Base-by-base conservation (phyloP, 2,329 filamentous ascomycete species). In the Penicillium janthinellum region DNA sequence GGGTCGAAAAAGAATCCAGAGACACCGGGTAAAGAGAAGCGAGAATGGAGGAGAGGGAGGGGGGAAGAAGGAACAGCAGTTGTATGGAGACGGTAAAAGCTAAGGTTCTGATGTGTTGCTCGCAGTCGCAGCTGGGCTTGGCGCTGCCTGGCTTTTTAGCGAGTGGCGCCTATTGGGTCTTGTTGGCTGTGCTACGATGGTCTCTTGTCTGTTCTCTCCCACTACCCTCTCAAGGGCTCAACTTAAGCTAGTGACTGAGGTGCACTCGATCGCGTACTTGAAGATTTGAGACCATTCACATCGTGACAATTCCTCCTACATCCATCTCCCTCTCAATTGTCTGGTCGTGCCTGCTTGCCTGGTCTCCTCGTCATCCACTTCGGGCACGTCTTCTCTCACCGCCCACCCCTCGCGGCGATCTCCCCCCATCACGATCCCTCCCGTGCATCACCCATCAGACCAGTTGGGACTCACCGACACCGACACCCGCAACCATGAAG, bases 401-500 rank as follows among this genome's bases (percentile, higher is more conserved):
- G 66, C 66, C 66, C 57, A 68, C 66, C 67, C 64, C 66, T 64
- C 59, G 65, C 62, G 59, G 63, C 57, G 64, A 63, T 63, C 64
- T 57, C 61, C 58, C 47, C 34, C 34, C 28, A 31, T 54, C n/a
- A 52, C 34, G 51, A 48, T 5, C 37, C 53, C 14, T 20, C 15
- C 45, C n/a, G 34, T 54, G 14, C 15, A 56, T 37, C 50, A 54
- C 28, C 51, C 56, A 52, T 20, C 47, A 47, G 48, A 11, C 42
- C 12, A 8, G 35, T 47, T 61, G 15, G 37, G 11, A 50, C 59
- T 56, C 20, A 20, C 20, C 20, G 20, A 20, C 55, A 62, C 61
- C 57, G 58, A 59, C 58, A 55, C 45, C 22, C 39, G 41, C 50
- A 51, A 77, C 68, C 68, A 86, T 88, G 82, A 86, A 82, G 70